Base-by-base conservation (phyloP, 192 early-diverging fungal species). In the Cladochytrium replicatum region DNA sequence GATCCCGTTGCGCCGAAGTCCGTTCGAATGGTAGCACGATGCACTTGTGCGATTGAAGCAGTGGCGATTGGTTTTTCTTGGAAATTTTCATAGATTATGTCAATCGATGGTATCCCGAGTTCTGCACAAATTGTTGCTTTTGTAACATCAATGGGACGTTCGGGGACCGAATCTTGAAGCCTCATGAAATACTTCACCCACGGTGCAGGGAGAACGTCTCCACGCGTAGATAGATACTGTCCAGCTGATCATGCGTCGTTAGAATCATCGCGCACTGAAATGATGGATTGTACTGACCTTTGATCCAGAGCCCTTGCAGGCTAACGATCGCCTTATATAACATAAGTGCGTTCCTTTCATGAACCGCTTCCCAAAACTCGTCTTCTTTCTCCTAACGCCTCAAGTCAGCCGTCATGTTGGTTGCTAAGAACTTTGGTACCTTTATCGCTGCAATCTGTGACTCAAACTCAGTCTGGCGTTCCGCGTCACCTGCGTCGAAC, bases 31-130 rank as follows among this genome's bases (percentile, higher is more conserved):
- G 9, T 66, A 1, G 81, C 82, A 8, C 64, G 69, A 44, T 89
- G 87, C 6, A 89, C 87, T 47, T 88, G 86, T 0, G 86, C 87
- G 27, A 89, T 82, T 13, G 86, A 88, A 0, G 87, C 87, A 7
- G 85, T 83, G 0, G 86, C 87, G 11, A 87, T 59, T 7, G 87
- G 78, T 8, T 52, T 42, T 8, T 50, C 47, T 11, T 80, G 80
- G 58, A 89, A 89, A 2, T 69, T 69, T 4, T 51, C 50, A 62
- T 88, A 89, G 15, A 88, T 32, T 4, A 78, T 72, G 5, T 74
- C 62, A 6, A 46, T 4, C 45, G 29, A 26, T 3, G 3, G n/a
- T 4, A 26, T 21, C 8, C 17, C 3, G 7, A 52, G 28, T 0
- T 31, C 52, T 3, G 4, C 13, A 0, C 50, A 54, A 9, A 55